Percentiles rank a stretch among this genome's conserved stretches.
phyloP scores from a whole-genome alignment of 805 yeast genomes.

The Nakazawaea molendinolei region DNA sequence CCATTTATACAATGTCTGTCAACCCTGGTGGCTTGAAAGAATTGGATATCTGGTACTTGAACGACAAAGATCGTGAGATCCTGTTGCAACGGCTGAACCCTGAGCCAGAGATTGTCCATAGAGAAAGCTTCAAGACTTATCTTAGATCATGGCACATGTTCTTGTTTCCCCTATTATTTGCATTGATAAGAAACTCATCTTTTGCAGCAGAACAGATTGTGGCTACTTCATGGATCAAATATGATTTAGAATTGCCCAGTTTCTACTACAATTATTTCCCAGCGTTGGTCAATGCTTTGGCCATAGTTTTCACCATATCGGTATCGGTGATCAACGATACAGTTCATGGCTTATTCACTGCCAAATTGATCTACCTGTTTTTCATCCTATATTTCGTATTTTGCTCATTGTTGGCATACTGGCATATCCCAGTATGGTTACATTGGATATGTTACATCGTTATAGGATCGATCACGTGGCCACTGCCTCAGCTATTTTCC shows the following conservation, averaged over 20 bases:
- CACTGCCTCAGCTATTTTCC: constrained; percentile 17
- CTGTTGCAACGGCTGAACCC: constrained; percentile 38
- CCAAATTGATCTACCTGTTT: constrained; percentile 15
- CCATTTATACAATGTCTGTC: constrained; percentile 34
- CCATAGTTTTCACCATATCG: constrained; percentile 18
- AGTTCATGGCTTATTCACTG: constrained; percentile 14
- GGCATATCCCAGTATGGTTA: constrained; percentile 18
- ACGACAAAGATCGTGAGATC: constrained; percentile 34
- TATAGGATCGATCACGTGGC: constrained; percentile 14
- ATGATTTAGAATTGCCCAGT: constrained; percentile 6
- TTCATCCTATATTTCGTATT: constrained; percentile 14
- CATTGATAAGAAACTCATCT: constrained; percentile 30
- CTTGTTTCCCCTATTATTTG: constrained; percentile 34
- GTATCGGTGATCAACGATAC: constrained; percentile 18
- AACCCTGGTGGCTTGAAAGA: constrained; percentile 37
- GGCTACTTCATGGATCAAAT: constrained; percentile 38
- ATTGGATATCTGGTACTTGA: constrained; percentile 27
- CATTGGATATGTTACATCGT: constrained; percentile 19
- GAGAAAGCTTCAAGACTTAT: constrained; percentile 31
- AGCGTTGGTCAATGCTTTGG: constrained; percentile 15
- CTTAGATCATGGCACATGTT: constrained; percentile 44
- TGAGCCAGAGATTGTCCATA: constrained; percentile 33
- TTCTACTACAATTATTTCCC: constrained; percentile 19
- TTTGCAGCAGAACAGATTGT: constrained; percentile 34
- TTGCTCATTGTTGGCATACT: constrained; percentile 13